phyloP scores from a whole-genome alignment of 768 basidiomycete genomes.

The Phlebiopsis gigantea region DNA sequence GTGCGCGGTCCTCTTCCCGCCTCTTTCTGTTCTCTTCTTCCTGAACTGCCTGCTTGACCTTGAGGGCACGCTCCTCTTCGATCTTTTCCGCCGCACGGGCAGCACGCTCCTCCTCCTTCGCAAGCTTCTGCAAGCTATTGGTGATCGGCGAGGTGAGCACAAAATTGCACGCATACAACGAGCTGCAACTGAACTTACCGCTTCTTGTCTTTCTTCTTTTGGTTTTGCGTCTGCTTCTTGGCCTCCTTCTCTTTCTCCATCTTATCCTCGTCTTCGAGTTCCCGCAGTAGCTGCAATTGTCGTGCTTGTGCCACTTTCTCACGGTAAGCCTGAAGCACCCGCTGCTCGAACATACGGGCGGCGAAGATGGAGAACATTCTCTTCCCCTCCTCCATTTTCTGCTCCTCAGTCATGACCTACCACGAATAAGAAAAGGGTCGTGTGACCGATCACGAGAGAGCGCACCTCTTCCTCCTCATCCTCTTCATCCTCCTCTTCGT shows the following conservation, averaged over 20 bases:
- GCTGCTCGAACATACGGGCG: conserved; percentile 98
- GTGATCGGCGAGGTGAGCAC: not conserved
- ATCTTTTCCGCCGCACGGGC: conserved; percentile 79
- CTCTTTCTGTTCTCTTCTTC: conserved; percentile 81
- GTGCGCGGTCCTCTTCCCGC: conserved; percentile 81
- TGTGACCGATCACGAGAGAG: not conserved
- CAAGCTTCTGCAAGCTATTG: conserved; percentile 80
- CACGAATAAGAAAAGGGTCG: conserved; percentile 12
- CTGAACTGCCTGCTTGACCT: conserved; percentile 67
- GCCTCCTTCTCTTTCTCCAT: conserved; percentile 80
- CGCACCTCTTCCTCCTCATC: conserved; percentile 45
- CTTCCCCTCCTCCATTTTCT: conserved; percentile 99
- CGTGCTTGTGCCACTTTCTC: conserved; percentile 96
- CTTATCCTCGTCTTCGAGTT: conserved; percentile 95
- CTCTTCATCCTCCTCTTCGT: conserved; percentile 47
- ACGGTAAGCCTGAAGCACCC: conserved; percentile 92
- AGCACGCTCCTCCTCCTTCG: conserved; percentile 89
- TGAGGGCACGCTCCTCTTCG: conserved; percentile 75
- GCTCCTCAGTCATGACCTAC: conserved; percentile 86
- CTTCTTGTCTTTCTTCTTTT: conserved; percentile 99
- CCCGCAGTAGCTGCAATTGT: conserved; percentile 86
- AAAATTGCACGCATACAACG: conserved; percentile 6
- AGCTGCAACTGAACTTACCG: conserved; percentile 40
- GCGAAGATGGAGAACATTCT: conserved; percentile 99
- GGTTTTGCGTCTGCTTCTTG: conserved; percentile 89